Conservation (phyloP, 176 grass and related monocot species). For the sorghum (Sorghum bicolor) region Sorghum_bicolor_NCBIv3 NC_012872.2:12229501-12230000, state of each 20-base stretch:
- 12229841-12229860: not conserved
- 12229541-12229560: not conserved
- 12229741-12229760: conserved; percentile 19
- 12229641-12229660: not conserved
- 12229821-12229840: not conserved
- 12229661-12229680: not conserved
- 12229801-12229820: not conserved
- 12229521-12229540: not conserved
- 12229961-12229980: not conserved
- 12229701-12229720: not conserved
- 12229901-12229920: not conserved
- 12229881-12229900: not conserved
- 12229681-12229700: not conserved
- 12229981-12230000: not conserved
- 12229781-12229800: not conserved
- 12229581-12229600: not conserved
- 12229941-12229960: not conserved
- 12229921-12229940: conserved; percentile 12
- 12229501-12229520: not conserved
- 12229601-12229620: not conserved
- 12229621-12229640: not conserved
- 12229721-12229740: not conserved
- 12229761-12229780: not conserved
- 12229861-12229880: conserved; percentile 13
- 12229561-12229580: not conserved